These are phyloP conservation scores for Linum usitatissimum DNA, from an alignment of 345 rosid genomes.

Conservation along the genomic window DNA sequence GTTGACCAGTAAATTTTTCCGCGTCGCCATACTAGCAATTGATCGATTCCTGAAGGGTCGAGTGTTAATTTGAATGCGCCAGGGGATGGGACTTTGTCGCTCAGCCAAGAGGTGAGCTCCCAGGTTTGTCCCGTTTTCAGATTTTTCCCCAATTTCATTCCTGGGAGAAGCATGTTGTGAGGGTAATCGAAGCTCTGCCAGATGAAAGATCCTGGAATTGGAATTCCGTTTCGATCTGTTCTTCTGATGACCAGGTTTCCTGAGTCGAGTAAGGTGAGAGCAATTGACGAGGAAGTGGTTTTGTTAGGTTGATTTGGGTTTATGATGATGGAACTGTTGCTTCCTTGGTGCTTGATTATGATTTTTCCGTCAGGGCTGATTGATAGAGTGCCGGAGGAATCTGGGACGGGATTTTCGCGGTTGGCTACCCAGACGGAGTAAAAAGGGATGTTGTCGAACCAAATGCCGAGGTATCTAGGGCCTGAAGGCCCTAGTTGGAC, in stretches of 20 bases:
- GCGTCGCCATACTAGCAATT: slow-evolving; percentile 42
- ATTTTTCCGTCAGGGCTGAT: slow-evolving; percentile 32
- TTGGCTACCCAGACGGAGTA: slow-evolving; percentile 54
- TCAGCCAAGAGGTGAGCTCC: slow-evolving; percentile 40
- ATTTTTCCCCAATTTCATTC: slow-evolving; percentile 55
- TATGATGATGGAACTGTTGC: slow-evolving; percentile 20
- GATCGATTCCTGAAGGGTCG: slow-evolving; percentile 30
- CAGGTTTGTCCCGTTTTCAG: slow-evolving; percentile 33
- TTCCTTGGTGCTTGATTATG: slow-evolving; percentile 30
- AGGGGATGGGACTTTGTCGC: slow-evolving; percentile 31
- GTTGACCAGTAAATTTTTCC: slow-evolving; percentile 44
- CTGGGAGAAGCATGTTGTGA: slow-evolving; percentile 39
- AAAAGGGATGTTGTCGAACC: slow-evolving; percentile 26
- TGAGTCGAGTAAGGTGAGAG: slow-evolving; percentile 35
- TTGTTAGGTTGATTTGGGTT: slow-evolving; percentile 18
- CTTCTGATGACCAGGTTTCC: slow-evolving; percentile 43
- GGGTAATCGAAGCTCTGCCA: slow-evolving; percentile 70
- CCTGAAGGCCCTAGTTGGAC: slow-evolving; percentile 26
- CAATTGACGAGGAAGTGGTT: slow-evolving; percentile 11
- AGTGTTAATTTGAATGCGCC: slow-evolving; percentile 57
- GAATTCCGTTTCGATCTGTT: slow-evolving; percentile 14
- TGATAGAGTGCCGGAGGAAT: slow-evolving; percentile 42
- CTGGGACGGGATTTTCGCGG: slow-evolving; percentile 29
- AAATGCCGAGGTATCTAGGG: slow-evolving; percentile 39
- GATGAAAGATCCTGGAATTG: slow-evolving; percentile 24